A percentile compares a stretch with the other conserved stretches of the same genome.
These are phyloP conservation scores for Beta macrorhiza DNA, from an alignment of 179 eudicot species.

Conservation along the genomic window DNA sequence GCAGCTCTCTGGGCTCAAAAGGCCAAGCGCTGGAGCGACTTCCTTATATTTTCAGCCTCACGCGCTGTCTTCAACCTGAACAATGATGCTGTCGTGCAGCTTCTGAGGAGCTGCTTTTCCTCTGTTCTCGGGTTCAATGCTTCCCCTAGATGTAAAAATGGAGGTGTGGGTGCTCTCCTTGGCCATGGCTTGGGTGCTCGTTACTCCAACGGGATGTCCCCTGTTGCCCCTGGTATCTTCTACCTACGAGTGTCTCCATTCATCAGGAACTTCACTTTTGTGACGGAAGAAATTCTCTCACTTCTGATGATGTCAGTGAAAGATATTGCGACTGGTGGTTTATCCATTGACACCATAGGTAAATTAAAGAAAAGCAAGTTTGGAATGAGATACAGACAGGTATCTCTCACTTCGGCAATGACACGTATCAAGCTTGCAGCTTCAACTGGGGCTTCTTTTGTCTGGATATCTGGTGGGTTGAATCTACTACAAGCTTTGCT, in stretches of 20 bases:
- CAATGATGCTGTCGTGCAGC: slow-evolving; percentile 86
- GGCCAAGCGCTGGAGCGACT: slow-evolving; percentile 94
- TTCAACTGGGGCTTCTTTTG: slow-evolving; percentile 74
- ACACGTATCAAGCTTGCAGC: slow-evolving; percentile 85
- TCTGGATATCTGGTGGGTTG: slow-evolving; percentile 77
- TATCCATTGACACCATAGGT: slow-evolving; percentile 39
- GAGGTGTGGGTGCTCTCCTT: slow-evolving; percentile 87
- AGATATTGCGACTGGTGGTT: slow-evolving; percentile 58
- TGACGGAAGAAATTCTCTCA: slow-evolving; percentile 74
- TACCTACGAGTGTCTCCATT: slow-evolving; percentile 70
- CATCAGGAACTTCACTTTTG: slow-evolving; percentile 62
- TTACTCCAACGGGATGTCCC: slow-evolving; percentile 66
- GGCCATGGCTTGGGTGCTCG: slow-evolving; percentile 93
- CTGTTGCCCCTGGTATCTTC: slow-evolving; percentile 94
- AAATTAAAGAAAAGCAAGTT: slow-evolving; percentile 48
- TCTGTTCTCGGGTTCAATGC: slow-evolving; percentile 64
- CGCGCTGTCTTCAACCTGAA: slow-evolving; percentile 94
- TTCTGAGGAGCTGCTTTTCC: slow-evolving; percentile 80
- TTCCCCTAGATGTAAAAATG: slow-evolving; percentile 54
- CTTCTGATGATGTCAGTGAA: slow-evolving; percentile 73
- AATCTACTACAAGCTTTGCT: slow-evolving; percentile 66
- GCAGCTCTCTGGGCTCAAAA: slow-evolving; percentile 98
- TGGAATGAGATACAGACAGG: slow-evolving; percentile 56
- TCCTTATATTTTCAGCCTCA: slow-evolving; percentile 79
- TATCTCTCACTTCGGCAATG: slow-evolving; percentile 67